These are phyloP conservation scores for Hanseniaspora lindneri DNA, from an alignment of 805 yeast species.

Conservation along the genomic window DNA sequence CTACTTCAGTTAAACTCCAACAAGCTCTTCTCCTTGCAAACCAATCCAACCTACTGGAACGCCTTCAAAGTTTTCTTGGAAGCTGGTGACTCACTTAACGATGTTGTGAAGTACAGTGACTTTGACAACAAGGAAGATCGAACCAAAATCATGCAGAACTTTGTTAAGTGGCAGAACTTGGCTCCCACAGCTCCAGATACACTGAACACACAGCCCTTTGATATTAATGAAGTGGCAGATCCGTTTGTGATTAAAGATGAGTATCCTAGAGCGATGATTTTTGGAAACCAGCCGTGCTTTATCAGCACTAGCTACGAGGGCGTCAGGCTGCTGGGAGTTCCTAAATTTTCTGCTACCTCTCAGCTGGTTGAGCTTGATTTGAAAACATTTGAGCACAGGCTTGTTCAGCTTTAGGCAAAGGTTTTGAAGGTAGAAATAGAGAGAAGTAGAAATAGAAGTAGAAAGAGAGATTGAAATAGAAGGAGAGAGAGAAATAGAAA, in stretches of 20 bases:
- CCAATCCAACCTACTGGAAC: slow-evolving; percentile 68
- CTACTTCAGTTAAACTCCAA: slow-evolving; percentile 34
- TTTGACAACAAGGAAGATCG: slow-evolving; percentile 29
- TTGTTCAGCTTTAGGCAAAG: slow-evolving; percentile 4
- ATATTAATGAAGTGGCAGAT: slow-evolving; percentile 39
- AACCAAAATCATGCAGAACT: slow-evolving; percentile 49
- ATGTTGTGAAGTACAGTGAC: slow-evolving; percentile 50
- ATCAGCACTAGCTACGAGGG: slow-evolving; percentile 33
- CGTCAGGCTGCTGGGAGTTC: slow-evolving; percentile 53
- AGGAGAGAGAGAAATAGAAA: too few relatives aligned
- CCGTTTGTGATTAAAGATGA: slow-evolving; percentile 65
- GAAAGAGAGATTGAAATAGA: too few relatives aligned
- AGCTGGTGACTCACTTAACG: slow-evolving; percentile 75
- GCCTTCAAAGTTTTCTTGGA: slow-evolving; percentile 54
- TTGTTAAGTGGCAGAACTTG: slow-evolving; percentile 71
- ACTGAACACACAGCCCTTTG: slow-evolving; percentile 73
- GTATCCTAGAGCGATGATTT: slow-evolving; percentile 76
- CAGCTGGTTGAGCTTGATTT: neutral
- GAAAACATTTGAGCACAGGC: neutral
- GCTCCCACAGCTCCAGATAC: slow-evolving; percentile 97
- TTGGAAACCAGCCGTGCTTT: slow-evolving; percentile 67
- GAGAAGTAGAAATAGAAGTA: too few relatives aligned
- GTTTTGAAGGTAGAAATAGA: too few relatives aligned
- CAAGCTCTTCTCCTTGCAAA: slow-evolving; percentile 32
- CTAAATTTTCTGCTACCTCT: slow-evolving; percentile 38